Evolutionary conservation across 208 protist genomes (phyloP).

Genomic region (Crithidia expoeki): DNA sequence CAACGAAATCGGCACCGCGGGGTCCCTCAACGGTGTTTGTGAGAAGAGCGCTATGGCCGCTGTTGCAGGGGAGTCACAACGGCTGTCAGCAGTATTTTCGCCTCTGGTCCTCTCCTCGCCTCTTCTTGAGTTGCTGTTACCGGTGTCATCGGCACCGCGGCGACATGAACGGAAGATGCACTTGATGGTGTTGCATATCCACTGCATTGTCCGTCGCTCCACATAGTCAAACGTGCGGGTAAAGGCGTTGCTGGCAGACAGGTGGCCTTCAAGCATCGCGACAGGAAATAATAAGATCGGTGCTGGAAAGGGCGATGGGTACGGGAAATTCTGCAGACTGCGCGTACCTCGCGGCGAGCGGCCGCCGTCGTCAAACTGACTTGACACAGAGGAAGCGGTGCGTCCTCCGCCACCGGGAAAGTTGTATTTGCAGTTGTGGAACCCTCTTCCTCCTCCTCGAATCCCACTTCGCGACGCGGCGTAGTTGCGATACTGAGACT

Average conservation of each 20-base stretch:
- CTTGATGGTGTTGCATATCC: slow-evolving; percentile 1
- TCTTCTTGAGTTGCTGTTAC: not conserved
- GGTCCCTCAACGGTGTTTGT: not conserved
- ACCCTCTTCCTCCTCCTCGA: too few relatives aligned
- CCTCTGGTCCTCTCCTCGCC: not conserved
- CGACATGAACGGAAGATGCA: not conserved
- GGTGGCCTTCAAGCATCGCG: slow-evolving; percentile 19
- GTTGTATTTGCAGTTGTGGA: too few relatives aligned
- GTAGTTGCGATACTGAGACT: not conserved
- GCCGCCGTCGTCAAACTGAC: not conserved
- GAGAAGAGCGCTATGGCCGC: too few relatives aligned
- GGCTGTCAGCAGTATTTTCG: not conserved
- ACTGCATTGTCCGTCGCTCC: slow-evolving; percentile 26
- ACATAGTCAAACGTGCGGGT: slow-evolving; percentile 30
- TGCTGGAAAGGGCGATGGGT: not conserved
- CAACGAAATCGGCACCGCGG: slow-evolving; percentile 6
- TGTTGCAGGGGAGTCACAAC: not conserved
- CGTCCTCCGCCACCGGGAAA: not conserved
- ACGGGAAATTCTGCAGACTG: not conserved
- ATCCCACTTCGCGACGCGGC: too few relatives aligned
- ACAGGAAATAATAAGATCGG: not conserved
- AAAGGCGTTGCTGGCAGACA: slow-evolving; percentile 34
- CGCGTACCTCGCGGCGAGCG: not conserved
- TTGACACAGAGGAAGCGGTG: not conserved
- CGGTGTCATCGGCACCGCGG: not conserved